Evolutionary conservation across 495 filamentous ascomycete genomes (phyloP).

Genomic region (Eremomyces bilateralis): DNA sequence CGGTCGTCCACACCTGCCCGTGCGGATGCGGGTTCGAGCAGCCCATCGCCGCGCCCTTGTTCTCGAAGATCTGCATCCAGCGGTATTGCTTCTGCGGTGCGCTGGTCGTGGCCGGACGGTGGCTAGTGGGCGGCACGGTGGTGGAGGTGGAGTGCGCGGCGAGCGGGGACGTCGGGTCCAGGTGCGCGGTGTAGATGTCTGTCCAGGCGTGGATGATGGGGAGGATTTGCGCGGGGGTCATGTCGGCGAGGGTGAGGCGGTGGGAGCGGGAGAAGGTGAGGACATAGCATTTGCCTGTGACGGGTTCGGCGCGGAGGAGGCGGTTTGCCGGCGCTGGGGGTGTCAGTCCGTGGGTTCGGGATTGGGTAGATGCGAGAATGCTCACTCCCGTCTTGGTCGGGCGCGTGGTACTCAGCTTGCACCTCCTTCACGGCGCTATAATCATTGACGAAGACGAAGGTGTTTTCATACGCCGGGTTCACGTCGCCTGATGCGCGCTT

Average conservation of each 20-base stretch:
- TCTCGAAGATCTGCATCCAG: conserved; percentile 99
- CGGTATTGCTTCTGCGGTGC: conserved; percentile 57
- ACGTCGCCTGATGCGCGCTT: conserved; percentile 69
- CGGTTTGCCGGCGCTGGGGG: conserved; percentile 42
- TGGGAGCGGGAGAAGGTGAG: conserved; percentile 80
- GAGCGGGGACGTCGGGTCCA: conserved; percentile 51
- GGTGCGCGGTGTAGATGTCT: conserved; percentile 59
- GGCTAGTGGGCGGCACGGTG: conserved; percentile 26
- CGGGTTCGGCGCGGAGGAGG: conserved; percentile 64
- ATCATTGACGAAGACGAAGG: conserved; percentile 93
- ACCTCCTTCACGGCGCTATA: conserved; percentile 93
- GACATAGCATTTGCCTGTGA: conserved; percentile 94
- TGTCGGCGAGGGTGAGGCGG: conserved; percentile 79
- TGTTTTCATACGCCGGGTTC: conserved; percentile 71
- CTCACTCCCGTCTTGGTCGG: conserved; percentile 28
- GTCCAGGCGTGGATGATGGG: conserved; percentile 75
- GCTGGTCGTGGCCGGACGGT: conserved; percentile 20
- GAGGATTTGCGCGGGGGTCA: conserved; percentile 42
- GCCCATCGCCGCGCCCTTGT: conserved; percentile 95
- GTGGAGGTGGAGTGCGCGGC: conserved; percentile 25
- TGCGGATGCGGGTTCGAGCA: conserved; percentile 98
- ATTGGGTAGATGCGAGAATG: background rate
- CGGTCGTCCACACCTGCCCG: conserved; percentile 91
- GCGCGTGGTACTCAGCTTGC: conserved; percentile 46
- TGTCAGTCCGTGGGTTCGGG: background rate